These are phyloP conservation scores for Orbilia javanica DNA, from an alignment of 2,329 filamentous ascomycete genomes.

Conservation along the genomic window DNA sequence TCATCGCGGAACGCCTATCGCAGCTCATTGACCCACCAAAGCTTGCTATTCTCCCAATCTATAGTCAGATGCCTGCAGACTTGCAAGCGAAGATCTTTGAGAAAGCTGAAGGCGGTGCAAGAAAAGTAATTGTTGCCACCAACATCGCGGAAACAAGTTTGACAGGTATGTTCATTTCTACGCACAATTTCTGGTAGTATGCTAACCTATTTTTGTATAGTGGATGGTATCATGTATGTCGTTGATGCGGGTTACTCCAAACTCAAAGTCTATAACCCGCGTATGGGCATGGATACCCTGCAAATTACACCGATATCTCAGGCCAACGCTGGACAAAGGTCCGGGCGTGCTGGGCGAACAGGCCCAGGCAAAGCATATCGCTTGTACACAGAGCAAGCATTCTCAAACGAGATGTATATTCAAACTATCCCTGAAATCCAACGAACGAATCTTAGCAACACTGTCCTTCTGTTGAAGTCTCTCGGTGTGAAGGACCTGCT, in stretches of 20 bases:
- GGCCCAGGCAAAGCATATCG: constrained; percentile 96
- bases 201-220: constrained; percentile 64
- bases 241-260: constrained; percentile 97
- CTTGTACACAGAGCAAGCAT: constrained; percentile 92
- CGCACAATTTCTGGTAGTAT: neutral
- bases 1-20: constrained; percentile 87
- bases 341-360: constrained; percentile 91
- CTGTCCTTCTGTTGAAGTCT: constrained; percentile 91
- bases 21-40: constrained; percentile 94
- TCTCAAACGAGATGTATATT: constrained; percentile 94
- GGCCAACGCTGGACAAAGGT: constrained; percentile 92
- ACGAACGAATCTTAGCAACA: constrained; percentile 94
- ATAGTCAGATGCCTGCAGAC: constrained; percentile 99
- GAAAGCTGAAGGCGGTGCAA: constrained; percentile 85
- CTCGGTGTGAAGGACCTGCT: constrained; percentile 92
- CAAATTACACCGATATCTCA: constrained; percentile 98
- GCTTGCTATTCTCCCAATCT: constrained; percentile 93
- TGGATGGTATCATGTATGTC: constrained; percentile 99
- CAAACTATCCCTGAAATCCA: constrained; percentile 98
- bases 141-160: constrained; percentile 98
- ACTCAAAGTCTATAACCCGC: constrained; percentile 97
- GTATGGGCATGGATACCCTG: constrained; percentile 99
- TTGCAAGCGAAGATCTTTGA: constrained; percentile 98
- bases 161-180: constrained; percentile 68
- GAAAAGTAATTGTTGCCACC: constrained; percentile 97